Evolutionary conservation across 225 moss, liverwort and hornwort species (phyloP).

Genomic region (Physcomitrium patens): DNA sequence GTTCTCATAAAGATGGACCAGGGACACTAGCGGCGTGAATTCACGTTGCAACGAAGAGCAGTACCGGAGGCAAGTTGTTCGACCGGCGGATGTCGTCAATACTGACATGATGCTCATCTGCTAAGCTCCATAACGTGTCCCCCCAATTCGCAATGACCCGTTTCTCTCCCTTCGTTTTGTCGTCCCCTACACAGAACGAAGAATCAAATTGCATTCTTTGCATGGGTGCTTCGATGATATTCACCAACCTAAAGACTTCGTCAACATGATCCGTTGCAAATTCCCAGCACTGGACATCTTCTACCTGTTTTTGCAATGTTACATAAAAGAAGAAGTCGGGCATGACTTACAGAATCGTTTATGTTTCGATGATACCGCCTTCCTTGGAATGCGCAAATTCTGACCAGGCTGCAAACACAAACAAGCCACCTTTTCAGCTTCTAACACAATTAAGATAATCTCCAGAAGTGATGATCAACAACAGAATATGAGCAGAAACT

Average conservation of each 20-base stretch:
- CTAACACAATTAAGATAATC: neutral
- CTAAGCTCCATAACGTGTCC: slow-evolving; percentile 46
- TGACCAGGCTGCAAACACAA: slow-evolving; percentile 40
- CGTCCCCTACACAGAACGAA: slow-evolving; percentile 36
- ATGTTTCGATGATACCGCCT: slow-evolving; percentile 27
- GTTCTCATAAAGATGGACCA: neutral
- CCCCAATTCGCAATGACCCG: slow-evolving; percentile 54
- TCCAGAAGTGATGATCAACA: neutral
- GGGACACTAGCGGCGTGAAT: neutral
- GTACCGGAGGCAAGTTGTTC: slow-evolving; percentile 42
- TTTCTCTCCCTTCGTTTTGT: slow-evolving; percentile 42
- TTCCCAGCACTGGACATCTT: neutral
- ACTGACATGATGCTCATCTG: slow-evolving; percentile 47
- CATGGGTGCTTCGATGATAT: neutral
- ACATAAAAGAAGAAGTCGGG: neutral
- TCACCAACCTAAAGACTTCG: no score
- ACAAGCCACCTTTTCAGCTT: neutral
- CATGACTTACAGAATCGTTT: slow-evolving; percentile 39
- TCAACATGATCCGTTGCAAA: neutral
- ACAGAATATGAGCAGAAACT: neutral
- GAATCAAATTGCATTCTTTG: neutral
- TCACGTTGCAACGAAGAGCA: neutral
- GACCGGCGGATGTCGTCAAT: slow-evolving; percentile 43
- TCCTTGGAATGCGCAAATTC: slow-evolving; percentile 43
- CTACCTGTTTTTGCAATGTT: neutral